phyloP scores from a whole-genome alignment of 1,284 basidiomycete genomes.

The Trichosporon faecale region DNA sequence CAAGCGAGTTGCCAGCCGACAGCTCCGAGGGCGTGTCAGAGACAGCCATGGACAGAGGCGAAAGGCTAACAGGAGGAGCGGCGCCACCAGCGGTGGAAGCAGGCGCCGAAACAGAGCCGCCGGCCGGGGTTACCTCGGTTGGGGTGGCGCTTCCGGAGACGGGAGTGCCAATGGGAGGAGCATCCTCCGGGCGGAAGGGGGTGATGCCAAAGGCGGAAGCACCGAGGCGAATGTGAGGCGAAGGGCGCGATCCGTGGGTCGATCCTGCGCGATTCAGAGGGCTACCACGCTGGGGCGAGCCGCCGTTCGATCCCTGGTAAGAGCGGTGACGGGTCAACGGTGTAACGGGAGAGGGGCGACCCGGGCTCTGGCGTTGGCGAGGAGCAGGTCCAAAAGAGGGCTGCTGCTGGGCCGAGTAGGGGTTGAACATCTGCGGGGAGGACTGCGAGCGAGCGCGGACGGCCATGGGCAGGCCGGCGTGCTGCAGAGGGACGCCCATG shows the following conservation, averaged over 20 bases:
- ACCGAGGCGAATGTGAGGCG: conserved; percentile 21
- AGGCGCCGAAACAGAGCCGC: conserved; percentile 1
- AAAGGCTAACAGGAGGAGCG: conserved; percentile 14
- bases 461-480: conserved; percentile 2
- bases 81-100: conserved; percentile 4
- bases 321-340: conserved; percentile 20
- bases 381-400: conserved; percentile 23
- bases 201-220: conserved; percentile 24
- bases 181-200: conserved; percentile 14
- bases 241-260: conserved; percentile 19
- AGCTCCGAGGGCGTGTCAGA: conserved; percentile 17
- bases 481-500: conserved; percentile 12
- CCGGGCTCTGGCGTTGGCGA: conserved; percentile 23
- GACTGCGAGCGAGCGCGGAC: conserved; percentile 26
- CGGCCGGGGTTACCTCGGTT: conserved; percentile 2
- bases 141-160: not conserved
- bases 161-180: conserved; percentile 6
- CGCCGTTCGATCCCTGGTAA: conserved; percentile 17
- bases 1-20: not conserved
- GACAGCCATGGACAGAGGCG: conserved; percentile 17
- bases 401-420: conserved; percentile 16
- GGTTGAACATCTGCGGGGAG: conserved; percentile 21
- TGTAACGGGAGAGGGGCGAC: conserved; percentile 21
- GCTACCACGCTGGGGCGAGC: conserved; percentile 18
- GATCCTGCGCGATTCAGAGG: conserved; percentile 23